phyloP scores from a whole-genome alignment of 2,329 filamentous ascomycete genomes.

The Diaporthe batatas region DNA sequence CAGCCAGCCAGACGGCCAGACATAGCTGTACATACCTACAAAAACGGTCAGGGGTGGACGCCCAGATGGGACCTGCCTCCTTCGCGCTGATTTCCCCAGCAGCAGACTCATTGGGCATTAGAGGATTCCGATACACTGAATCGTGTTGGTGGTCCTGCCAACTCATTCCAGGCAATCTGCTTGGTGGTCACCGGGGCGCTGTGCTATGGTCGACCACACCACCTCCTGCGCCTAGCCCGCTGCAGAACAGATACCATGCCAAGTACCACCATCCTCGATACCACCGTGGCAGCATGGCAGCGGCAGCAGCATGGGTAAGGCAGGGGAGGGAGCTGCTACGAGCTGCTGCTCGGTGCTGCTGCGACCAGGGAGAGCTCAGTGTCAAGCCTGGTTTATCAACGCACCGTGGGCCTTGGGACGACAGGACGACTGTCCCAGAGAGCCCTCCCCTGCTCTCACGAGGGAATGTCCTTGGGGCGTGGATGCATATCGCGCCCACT shows the following conservation, averaged over 20 bases:
- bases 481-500: no score
- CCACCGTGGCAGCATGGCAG: slow-evolving; percentile 8
- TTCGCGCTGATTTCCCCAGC: slow-evolving; percentile 9
- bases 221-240: slow-evolving; percentile 34
- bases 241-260: slow-evolving; percentile 22
- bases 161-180: slow-evolving; percentile 30
- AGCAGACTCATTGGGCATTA: slow-evolving; percentile 11
- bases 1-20: background rate
- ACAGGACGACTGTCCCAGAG: slow-evolving; percentile 4
- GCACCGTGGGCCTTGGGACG: background rate
- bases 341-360: background rate
- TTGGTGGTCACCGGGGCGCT: slow-evolving; percentile 28
- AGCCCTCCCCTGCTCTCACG: background rate
- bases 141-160: slow-evolving; percentile 33
- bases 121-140: slow-evolving; percentile 27
- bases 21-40: background rate
- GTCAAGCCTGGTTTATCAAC: background rate
- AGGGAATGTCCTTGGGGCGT: no score
- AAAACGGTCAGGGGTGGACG: slow-evolving; percentile 17
- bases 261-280: slow-evolving; percentile 10
- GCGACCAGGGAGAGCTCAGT: slow-evolving; percentile 1
- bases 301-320: background rate
- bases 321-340: slow-evolving; percentile 15
- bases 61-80: slow-evolving; percentile 10
- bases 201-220: slow-evolving; percentile 29